A percentile compares a stretch with the other conserved stretches of the same genome.
These are phyloP conservation scores for Dothistroma pini DNA, from an alignment of 2,329 filamentous ascomycete genomes.

Conservation along the genomic window DNA sequence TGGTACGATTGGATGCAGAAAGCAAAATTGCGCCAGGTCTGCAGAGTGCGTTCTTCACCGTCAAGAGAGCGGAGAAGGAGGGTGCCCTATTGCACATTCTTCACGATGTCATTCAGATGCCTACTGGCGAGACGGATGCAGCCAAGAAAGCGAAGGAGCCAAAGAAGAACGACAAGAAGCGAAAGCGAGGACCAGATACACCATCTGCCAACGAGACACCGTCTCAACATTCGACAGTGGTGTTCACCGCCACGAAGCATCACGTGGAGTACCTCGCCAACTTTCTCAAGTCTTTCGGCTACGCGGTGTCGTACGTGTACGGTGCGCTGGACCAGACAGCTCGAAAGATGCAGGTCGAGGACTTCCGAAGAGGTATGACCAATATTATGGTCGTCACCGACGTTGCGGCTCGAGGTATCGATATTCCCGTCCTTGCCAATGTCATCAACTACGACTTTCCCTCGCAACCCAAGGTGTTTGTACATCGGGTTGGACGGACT, in stretches of 20 bases:
- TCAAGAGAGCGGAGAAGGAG: conserved; percentile 92
- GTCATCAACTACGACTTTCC: conserved; percentile 99
- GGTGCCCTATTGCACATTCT: conserved; percentile 85
- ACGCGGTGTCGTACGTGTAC: conserved; percentile 89
- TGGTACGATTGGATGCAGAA: conserved; percentile 88
- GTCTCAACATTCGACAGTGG: conserved; percentile 86
- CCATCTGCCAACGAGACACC: conserved; percentile 63
- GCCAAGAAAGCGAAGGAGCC: conserved; percentile 45
- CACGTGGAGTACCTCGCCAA: conserved; percentile 89
- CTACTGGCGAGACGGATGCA: conserved; percentile 60
- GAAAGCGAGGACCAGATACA: conserved; percentile 59
- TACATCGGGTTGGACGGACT: conserved; percentile 93
- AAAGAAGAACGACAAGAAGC: conserved; percentile 59
- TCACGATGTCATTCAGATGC: conserved; percentile 89
- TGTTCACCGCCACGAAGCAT: conserved; percentile 94
- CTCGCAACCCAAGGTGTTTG: conserved; percentile 91
- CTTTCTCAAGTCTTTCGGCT: conserved; percentile 76
- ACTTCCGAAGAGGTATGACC: conserved; percentile 77
- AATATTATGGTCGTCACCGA: conserved; percentile 96
- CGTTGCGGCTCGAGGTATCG: conserved; percentile 92
- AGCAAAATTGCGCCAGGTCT: conserved; percentile 94
- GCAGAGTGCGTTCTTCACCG: conserved; percentile 90
- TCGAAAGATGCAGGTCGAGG: conserved; percentile 84
- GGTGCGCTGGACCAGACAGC: conserved; percentile 92
- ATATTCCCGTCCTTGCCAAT: conserved; percentile 93